Base-by-base conservation (phyloP, 805 yeast species). In the Pichia thaimueangensis region DNA sequence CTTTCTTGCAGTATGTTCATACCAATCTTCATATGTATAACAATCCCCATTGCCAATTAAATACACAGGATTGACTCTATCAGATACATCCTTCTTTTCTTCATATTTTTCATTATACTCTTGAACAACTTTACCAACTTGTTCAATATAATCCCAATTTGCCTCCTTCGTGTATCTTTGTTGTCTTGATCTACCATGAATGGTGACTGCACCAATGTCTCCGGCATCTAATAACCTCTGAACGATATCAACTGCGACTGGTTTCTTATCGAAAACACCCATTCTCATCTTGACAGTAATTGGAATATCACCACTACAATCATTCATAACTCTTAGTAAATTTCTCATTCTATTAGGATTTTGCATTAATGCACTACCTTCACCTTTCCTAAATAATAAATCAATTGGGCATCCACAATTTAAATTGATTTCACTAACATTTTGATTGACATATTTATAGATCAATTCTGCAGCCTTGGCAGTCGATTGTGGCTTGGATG, bases 351-450 rank as follows among this genome's bases (percentile, higher is more conserved):
- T 78, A 3, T 94, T 81, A 9, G 95, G 94, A 54, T 85, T 87
- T 49, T 88, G 97, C 71, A 93, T 67, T 42, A 93, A 71, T 0
- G 96, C 97, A 29, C 94, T 80, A 2, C 99, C 99, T 48, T 95
- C 94, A 31, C 99, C 99, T 58, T 85, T 87, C 52, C 91, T 77
- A 62, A 81, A 93, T n/a, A 93, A 69, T 53, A 93, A 71, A 59
- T 94, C 98, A 52, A 93, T 93, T 13, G 99, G 99, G 62, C 99
- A 93, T 3, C 99, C 99, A 58, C 95, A 83, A 64, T 93, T 93
- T 55, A 93, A 73, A 59, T 93, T 93, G 50, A 93, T 68, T 57
- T 93, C 97, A 24, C 82, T 74, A n/a, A 84, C 76, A 44, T 72
- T 60, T 17, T 51, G 53, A 12, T 78, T 67, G 19, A 83, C 73